Evolutionary conservation across 192 early-diverging fungal species (phyloP).

Genomic region (Borealophlyctis nickersoniae): DNA sequence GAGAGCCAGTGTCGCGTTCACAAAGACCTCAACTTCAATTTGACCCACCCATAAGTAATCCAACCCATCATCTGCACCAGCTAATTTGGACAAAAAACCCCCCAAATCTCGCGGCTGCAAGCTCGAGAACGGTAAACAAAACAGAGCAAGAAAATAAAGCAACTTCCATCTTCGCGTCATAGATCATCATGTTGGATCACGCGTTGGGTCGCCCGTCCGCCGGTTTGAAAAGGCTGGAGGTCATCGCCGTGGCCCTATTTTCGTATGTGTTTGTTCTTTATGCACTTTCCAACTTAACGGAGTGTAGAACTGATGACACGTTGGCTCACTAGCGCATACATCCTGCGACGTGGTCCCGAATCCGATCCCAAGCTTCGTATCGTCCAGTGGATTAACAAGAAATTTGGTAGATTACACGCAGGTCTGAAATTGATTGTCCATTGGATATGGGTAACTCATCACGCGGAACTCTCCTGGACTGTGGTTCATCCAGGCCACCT

Average conservation of each 20-base stretch:
- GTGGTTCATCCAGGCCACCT: slow-evolving; percentile 26
- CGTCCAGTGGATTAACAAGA: slow-evolving; percentile 8
- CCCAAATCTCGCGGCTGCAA: too few relatives aligned
- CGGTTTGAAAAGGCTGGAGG: slow-evolving; percentile 77
- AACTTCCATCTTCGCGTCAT: too few relatives aligned
- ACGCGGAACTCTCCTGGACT: too few relatives aligned
- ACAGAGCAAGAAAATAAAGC: too few relatives aligned
- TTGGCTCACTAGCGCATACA: slow-evolving; percentile 1
- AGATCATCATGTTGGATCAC: slow-evolving; percentile 82
- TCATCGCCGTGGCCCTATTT: slow-evolving; percentile 54
- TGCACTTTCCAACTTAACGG: background rate
- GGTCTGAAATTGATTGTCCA: background rate
- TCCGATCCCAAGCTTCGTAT: background rate
- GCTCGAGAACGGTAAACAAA: too few relatives aligned
- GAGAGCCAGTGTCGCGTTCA: too few relatives aligned
- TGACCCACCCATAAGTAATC: too few relatives aligned
- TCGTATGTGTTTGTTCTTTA: slow-evolving; percentile 32
- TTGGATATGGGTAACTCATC: background rate
- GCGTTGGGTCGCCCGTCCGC: slow-evolving; percentile 85
- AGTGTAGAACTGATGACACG: slow-evolving; percentile 4
- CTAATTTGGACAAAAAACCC: too few relatives aligned
- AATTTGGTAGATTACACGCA: slow-evolving; percentile 11
- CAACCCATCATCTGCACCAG: too few relatives aligned
- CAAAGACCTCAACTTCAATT: too few relatives aligned
- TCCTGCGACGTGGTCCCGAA: background rate